Evolutionary conservation across 2,329 filamentous ascomycete genomes (phyloP), one percentile per base, ranked within the genome.

Genomic region (Xylaria sp.): DNA sequence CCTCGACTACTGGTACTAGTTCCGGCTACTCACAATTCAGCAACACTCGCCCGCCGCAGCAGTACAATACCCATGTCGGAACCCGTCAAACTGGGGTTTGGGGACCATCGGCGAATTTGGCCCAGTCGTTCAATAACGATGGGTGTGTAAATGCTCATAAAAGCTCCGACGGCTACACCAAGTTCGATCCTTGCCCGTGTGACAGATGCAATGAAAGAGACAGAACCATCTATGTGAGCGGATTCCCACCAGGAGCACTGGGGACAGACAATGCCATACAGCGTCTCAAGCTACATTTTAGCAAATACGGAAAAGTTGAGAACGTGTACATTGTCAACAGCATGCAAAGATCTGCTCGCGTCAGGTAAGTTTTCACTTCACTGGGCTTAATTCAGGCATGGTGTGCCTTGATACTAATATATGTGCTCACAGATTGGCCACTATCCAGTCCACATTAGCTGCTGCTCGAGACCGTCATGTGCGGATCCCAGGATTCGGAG

Each of bases 141-240:
- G 13, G 28, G 8, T 76, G 74, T 63, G 50, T 70, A 3, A 76
- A 75, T 37, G n/a, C 15, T 4, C 2, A 2, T 1, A 70, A 46
- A 56, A 7, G 1, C 2, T 0, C 1, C 4, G 23, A 25, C 6
- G 0, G 6, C 2, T 0, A 8, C 10, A 55, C 60, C 6, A 70
- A 71, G 50, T 76, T 67, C 50, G 62, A 73, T 15, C 58, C 68
- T n/a, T 77, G 75, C 39, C 23, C 37, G 3, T 77, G 75, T 28
- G 0, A 0, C 0, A 31, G 10, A 9, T 77, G 75, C 59, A 3
- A 34, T 0, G 25, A 61, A 0, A 67, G 39, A 34, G 67, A 75
- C 34, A 52, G 71, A 31, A 70, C 66, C 1, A 57, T 77, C 28
- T 73, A 60, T 20, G 55, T 77, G 3, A 59, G 23, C 25, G 12